These are phyloP conservation scores for Coemansia sp. DNA, from an alignment of 192 early-diverging fungal genomes.

Conservation along the genomic window DNA sequence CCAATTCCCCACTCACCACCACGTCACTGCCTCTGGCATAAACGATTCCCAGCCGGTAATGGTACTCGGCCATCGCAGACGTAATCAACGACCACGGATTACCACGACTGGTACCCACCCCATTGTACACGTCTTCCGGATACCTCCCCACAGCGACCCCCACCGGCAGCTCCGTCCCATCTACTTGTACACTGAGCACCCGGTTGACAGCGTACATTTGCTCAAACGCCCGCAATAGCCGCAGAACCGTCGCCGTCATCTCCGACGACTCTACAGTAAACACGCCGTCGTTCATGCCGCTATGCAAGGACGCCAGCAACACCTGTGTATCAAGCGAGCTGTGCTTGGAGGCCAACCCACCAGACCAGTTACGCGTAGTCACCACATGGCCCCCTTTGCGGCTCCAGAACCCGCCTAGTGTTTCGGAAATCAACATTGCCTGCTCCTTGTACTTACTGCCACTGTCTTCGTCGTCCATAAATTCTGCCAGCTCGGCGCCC, in stretches of 20 bases:
- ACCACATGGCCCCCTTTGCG: constrained; percentile 25
- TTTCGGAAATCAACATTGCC: constrained; percentile 32
- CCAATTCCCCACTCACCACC: constrained; percentile 39
- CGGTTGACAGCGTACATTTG: constrained; percentile 28
- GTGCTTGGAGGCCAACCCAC: constrained; percentile 51
- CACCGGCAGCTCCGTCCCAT: constrained; percentile 13
- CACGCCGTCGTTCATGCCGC: constrained; percentile 24
- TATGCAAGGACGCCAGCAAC: constrained; percentile 60
- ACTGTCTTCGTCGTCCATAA: not conserved
- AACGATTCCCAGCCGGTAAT: constrained; percentile 55
- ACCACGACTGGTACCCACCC: constrained; percentile 56
- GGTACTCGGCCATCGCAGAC: constrained; percentile 61
- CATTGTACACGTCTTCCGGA: constrained; percentile 75
- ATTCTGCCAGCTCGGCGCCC: constrained; percentile 57
- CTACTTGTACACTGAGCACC: constrained; percentile 16
- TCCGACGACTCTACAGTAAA: constrained; percentile 14
- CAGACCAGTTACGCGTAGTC: constrained; percentile 40
- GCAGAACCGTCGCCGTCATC: constrained; percentile 23
- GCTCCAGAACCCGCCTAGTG: constrained; percentile 56
- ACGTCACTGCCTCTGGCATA: constrained; percentile 24
- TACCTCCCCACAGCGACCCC: constrained; percentile 73
- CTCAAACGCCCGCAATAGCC: constrained; percentile 22
- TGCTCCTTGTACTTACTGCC: constrained; percentile 35
- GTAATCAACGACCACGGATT: constrained; percentile 81
- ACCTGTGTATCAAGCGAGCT: constrained; percentile 62